Evolutionary conservation across 768 basidiomycete species (phyloP), one percentile per base, ranked within the genome.

Genomic region (Pulveroboletus sp.): DNA sequence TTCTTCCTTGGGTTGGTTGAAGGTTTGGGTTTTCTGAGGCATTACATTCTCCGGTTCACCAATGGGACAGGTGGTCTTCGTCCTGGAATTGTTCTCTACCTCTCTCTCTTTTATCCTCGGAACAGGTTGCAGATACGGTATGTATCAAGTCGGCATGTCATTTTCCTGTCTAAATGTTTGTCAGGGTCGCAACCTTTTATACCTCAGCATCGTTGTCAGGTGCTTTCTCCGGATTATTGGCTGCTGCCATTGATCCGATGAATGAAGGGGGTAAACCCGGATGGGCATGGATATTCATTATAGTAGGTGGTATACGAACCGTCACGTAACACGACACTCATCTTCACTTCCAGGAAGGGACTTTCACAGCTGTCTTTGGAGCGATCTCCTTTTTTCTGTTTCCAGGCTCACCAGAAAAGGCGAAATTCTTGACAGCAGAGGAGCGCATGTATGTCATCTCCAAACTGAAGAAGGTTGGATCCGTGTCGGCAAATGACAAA

Each of bases 211-310:
- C 80, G 19, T 68, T 81, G 4, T 76, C 82, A 0, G 80, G 81
- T 2, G 77, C 80, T 0, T 83, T 84, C 56, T 83, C 82, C 6
- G 85, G 85, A 38, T 67, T 86, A 5, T 71, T 87, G 1, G 83
- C 83, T 2, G 70, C 79, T 24, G 81, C 72, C 1, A 82, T 87
- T 40, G 59, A 72, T 16, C 64, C 79, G n/a, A 79, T 29, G 6
- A 29, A 29, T 29, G 79, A 73, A 7, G 68, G 68, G 2, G 77
- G 79, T 5, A 73, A 67, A 44, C 70, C 76, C 2, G 83, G 80
- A 1, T 86, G 83, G 84, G 70, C 76, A 30, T 83, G 79, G 81
- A 74, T 81, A 53, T 79, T 81, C 54, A 77, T 80, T 34, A 36
- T 79, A 16, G 76, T 78, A 62, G 2, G 63, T 50, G 1, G 4